Percentiles rank a stretch among this genome's conserved stretches.
Evolutionary conservation across 331 rosid species (phyloP).

Genomic region (Saraca asoca): DNA sequence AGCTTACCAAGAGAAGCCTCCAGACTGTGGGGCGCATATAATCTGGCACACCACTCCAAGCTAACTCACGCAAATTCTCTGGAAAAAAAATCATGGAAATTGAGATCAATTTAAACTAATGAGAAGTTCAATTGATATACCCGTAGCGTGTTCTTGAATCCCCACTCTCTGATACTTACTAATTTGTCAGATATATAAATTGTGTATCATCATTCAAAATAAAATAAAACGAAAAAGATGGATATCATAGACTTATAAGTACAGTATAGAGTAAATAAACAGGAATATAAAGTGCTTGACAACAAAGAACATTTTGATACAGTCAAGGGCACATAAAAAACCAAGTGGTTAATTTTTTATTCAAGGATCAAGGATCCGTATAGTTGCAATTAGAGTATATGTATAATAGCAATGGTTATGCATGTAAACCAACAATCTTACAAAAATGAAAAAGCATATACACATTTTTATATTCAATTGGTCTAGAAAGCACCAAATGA

Average conservation of each 20-base stretch:
- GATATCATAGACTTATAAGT: conserved; percentile 2
- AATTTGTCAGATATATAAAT: background rate
- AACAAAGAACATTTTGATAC: conserved; percentile 18
- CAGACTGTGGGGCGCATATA: conserved; percentile 91
- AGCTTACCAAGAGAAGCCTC: conserved; percentile 96
- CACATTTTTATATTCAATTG: background rate
- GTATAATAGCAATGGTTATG: conserved; percentile 5
- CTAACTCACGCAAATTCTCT: conserved; percentile 93
- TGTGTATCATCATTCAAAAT: conserved; percentile 22
- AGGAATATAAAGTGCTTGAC: conserved; percentile 14
- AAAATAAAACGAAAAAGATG: background rate
- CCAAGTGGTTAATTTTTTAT: background rate
- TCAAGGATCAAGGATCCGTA: conserved; percentile 3
- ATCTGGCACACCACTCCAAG: conserved; percentile 96
- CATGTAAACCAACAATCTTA: conserved; percentile 5
- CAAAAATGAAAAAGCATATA: background rate
- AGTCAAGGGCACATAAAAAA: conserved; percentile 6
- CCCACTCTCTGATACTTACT: too few relatives aligned
- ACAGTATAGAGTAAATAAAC: conserved; percentile 12
- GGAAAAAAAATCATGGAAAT: conserved; percentile 35
- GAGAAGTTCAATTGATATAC: background rate
- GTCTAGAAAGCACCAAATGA: conserved; percentile 1
- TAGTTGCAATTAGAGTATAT: conserved; percentile 4
- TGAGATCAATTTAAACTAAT: background rate
- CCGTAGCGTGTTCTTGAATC: background rate